A percentile compares a stretch with the other conserved stretches of the same genome.
Evolutionary conservation across 192 early-diverging fungal genomes (phyloP).

Genomic region (Polychytrium aggregatum): DNA sequence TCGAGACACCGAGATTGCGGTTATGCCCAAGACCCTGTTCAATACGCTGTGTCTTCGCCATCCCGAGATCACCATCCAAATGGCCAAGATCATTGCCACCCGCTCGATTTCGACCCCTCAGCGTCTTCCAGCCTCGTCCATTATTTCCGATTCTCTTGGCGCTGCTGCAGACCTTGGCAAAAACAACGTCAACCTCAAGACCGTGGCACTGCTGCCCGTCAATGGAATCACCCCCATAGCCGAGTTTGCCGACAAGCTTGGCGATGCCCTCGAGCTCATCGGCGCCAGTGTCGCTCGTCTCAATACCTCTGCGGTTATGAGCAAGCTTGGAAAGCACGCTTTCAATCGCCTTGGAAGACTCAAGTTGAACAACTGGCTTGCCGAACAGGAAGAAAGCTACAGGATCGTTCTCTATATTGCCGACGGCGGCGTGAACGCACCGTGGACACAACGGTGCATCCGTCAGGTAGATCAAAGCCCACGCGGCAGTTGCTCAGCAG

Average conservation of each 20-base stretch:
- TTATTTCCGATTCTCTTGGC: background rate
- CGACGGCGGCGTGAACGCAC: constrained; percentile 76
- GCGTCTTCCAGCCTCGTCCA: too few species aligned
- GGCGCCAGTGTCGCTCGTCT: constrained; percentile 66
- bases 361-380: constrained; percentile 86
- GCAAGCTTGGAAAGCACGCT: constrained; percentile 77
- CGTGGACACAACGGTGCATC: constrained; percentile 93
- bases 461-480: too few species aligned
- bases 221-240: constrained; percentile 65
- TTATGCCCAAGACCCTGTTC: constrained; percentile 92
- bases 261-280: constrained; percentile 53
- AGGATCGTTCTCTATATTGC: constrained; percentile 90
- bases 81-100: constrained; percentile 80
- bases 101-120: too few species aligned
- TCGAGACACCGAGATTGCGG: constrained; percentile 88
- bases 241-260: constrained; percentile 79
- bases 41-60: constrained; percentile 77
- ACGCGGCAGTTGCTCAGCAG: too few species aligned
- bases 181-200: constrained; percentile 90
- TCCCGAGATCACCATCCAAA: constrained; percentile 84
- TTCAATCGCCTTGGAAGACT: constrained; percentile 85
- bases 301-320: constrained; percentile 69
- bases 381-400: constrained; percentile 82
- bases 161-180: constrained; percentile 12
- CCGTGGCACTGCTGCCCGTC: constrained; percentile 87